Percentiles rank a stretch among this genome's conserved stretches.
Evolutionary conservation across 2,329 filamentous ascomycete genomes (phyloP).

Genomic region (Fulvia fulva): DNA sequence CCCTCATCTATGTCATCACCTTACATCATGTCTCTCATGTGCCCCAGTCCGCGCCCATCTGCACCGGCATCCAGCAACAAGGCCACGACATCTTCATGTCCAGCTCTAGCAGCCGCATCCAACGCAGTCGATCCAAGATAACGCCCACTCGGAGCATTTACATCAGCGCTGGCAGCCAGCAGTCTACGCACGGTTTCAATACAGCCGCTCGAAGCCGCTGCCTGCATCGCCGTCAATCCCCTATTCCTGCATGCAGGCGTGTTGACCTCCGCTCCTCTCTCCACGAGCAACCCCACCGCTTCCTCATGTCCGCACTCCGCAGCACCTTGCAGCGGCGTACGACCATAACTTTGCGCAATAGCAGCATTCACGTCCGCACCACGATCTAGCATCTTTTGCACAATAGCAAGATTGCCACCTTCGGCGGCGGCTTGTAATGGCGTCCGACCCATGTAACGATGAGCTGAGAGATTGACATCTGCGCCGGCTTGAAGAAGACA

Average conservation of each 20-base stretch:
- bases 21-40: too few relatives aligned
- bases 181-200: slow-evolving; percentile 9
- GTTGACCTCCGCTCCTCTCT: slow-evolving; percentile 15
- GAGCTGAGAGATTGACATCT: slow-evolving; percentile 14
- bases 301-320: slow-evolving; percentile 14
- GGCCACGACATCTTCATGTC: slow-evolving; percentile 17
- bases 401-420: slow-evolving; percentile 14
- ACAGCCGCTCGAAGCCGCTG: slow-evolving; percentile 14
- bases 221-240: slow-evolving; percentile 22
- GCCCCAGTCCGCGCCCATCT: too few relatives aligned
- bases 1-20: too few relatives aligned
- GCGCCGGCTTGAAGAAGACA: slow-evolving; percentile 16
- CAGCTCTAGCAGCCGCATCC: slow-evolving; percentile 17
- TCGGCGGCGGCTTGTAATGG: slow-evolving; percentile 23
- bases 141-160: slow-evolving; percentile 17
- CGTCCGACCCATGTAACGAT: slow-evolving; percentile 22
- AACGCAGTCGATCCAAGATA: slow-evolving; percentile 20
- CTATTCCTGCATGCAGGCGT: slow-evolving; percentile 15
- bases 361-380: slow-evolving; percentile 16
- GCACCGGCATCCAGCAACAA: slow-evolving; percentile 18
- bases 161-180: slow-evolving; percentile 18
- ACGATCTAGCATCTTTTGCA: slow-evolving; percentile 11
- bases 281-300: slow-evolving; percentile 9
- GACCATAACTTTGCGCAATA: slow-evolving; percentile 19
- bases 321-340: neutral